phyloP scores from a whole-genome alignment of 2,329 filamentous ascomycete genomes.

The Chaetomium sp. region DNA sequence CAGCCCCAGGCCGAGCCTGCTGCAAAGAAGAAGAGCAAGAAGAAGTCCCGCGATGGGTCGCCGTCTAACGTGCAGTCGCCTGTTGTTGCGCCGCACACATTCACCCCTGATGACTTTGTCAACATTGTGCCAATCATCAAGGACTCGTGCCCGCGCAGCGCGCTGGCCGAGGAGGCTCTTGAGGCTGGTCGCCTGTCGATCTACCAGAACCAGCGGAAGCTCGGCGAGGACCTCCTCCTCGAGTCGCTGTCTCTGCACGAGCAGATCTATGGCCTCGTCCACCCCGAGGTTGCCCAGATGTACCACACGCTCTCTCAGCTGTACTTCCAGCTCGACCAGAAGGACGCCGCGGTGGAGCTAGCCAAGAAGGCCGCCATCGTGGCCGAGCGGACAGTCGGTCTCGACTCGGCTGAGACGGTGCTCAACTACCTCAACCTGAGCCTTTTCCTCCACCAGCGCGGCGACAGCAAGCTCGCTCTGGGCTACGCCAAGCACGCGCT shows the following conservation, averaged over 20 bases:
- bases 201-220: constrained; percentile 89
- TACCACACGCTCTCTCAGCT: constrained; percentile 95
- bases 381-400: constrained; percentile 87
- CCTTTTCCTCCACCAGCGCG: constrained; percentile 88
- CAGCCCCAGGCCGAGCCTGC: constrained; percentile 41
- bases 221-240: constrained; percentile 93
- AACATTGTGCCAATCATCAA: constrained; percentile 95
- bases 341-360: constrained; percentile 90
- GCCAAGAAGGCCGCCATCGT: constrained; percentile 97
- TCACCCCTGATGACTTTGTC: constrained; percentile 80
- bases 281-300: constrained; percentile 91
- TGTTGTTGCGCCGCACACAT: constrained; percentile 57
- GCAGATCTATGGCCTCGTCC: constrained; percentile 96
- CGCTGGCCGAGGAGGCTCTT: constrained; percentile 90
- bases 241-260: constrained; percentile 95
- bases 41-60: constrained; percentile 58
- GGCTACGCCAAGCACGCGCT: constrained; percentile 89
- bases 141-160: constrained; percentile 87
- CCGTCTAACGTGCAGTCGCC: constrained; percentile 49
- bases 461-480: constrained; percentile 86
- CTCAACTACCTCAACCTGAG: constrained; percentile 95
- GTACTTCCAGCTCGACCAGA: constrained; percentile 97
- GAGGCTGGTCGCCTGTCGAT: constrained; percentile 97
- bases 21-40: constrained; percentile 65
- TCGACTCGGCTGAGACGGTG: constrained; percentile 92